These are phyloP conservation scores for Grosmannia huntii DNA, from an alignment of 2,329 filamentous ascomycete species.

Conservation along the genomic window DNA sequence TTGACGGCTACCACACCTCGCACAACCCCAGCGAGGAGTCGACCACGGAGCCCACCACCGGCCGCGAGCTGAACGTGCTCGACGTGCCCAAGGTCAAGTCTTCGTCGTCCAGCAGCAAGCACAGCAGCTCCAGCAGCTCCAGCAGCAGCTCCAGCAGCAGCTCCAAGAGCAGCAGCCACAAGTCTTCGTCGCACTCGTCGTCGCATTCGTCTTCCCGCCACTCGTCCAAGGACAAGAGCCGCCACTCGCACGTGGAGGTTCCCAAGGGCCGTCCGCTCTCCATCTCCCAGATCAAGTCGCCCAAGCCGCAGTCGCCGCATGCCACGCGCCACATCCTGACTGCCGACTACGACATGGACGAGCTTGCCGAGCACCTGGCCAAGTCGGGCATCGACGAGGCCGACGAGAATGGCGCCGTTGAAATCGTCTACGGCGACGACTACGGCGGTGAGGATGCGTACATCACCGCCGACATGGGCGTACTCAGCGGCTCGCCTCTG, in stretches of 20 bases:
- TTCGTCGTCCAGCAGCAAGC: conserved; percentile 22
- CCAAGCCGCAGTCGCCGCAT: conserved; percentile 78
- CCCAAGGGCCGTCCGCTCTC: conserved; percentile 82
- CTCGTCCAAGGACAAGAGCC: conserved; percentile 19
- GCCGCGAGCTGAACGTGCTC: conserved; percentile 94
- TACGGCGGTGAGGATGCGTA: conserved; percentile 20
- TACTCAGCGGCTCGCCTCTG: conserved; percentile 38
- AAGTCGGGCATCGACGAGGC: conserved; percentile 11
- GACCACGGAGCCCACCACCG: conserved; percentile 89
- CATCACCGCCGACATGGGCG: conserved; percentile 39
- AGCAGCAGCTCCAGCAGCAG: conserved; percentile 13
- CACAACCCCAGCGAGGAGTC: conserved; percentile 87
- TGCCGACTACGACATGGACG: conserved; percentile 53
- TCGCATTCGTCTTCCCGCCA: conserved; percentile 20
- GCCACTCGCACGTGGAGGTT: conserved; percentile 50
- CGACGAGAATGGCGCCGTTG: conserved; percentile 23
- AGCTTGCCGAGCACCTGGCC: conserved; percentile 29
- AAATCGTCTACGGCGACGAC: conserved; percentile 20
- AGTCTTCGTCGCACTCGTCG: conserved; percentile 22
- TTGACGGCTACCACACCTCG: conserved; percentile 95
- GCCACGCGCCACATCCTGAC: conserved; percentile 80
- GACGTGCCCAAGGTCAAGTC: conserved; percentile 60
- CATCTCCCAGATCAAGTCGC: conserved; percentile 77
- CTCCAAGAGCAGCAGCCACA: conserved; percentile 5
- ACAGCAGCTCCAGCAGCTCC: neutral